A percentile compares a stretch with the other conserved stretches of the same genome.
Evolutionary conservation across 352 stramenopile species (phyloP).

Genomic region (Phytophthora cryptogea): DNA sequence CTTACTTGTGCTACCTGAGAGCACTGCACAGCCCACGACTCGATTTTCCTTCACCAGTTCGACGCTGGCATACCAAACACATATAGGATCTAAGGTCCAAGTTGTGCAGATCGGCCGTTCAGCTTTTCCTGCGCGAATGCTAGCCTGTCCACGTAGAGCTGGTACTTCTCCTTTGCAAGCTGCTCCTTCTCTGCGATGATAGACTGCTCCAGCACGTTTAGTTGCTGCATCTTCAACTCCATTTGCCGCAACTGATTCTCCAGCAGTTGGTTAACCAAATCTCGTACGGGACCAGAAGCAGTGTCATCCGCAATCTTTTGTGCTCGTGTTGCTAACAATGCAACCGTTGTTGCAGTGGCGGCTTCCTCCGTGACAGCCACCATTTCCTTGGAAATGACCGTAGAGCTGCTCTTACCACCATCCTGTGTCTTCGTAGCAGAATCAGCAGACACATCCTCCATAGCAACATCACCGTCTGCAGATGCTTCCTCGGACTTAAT

Average conservation of each 20-base stretch:
- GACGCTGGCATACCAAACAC: neutral
- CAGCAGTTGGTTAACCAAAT: conserved; percentile 62
- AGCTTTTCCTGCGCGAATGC: conserved; percentile 63
- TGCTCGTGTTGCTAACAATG: conserved; percentile 59
- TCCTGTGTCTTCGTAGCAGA: conserved; percentile 9
- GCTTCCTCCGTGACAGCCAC: conserved; percentile 70
- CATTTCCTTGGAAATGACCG: conserved; percentile 49
- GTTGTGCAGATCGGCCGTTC: conserved; percentile 20
- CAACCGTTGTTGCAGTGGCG: conserved; percentile 58
- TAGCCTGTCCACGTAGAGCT: conserved; percentile 77
- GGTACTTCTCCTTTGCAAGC: conserved; percentile 64
- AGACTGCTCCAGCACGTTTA: conserved; percentile 59
- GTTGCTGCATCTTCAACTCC: conserved; percentile 80
- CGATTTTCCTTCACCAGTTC: neutral
- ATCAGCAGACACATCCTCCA: conserved; percentile 34
- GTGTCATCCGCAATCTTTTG: conserved; percentile 51
- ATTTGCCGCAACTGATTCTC: conserved; percentile 77
- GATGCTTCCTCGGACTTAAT: conserved; percentile 41
- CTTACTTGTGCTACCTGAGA: neutral
- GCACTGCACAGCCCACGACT: neutral
- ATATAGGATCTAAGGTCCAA: neutral
- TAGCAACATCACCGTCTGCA: conserved; percentile 51
- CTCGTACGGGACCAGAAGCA: conserved; percentile 45
- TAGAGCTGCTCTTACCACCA: conserved; percentile 1
- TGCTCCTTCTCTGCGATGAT: conserved; percentile 62